Conservation (phyloP, 257 asterid genomes). For the Verbascum thapsus region DNA sequence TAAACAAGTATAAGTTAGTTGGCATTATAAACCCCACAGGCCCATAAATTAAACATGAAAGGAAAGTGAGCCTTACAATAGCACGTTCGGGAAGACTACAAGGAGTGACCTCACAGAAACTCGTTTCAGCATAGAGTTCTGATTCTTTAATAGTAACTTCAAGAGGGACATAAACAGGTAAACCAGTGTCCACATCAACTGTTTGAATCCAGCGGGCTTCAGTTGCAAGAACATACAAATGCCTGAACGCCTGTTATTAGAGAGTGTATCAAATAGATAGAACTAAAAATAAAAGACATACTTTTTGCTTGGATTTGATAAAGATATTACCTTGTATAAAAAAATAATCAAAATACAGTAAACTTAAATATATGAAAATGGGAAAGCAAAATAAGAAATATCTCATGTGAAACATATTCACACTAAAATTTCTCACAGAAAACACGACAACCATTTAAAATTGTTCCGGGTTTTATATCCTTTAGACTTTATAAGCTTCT, state of each 20-base stretch:
- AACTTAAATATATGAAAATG: background rate
- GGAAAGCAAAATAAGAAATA: conserved; percentile 15
- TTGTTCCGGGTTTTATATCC: background rate
- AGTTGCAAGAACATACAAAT: conserved; percentile 94
- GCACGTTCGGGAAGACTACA: conserved; percentile 97
- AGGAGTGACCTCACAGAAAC: conserved; percentile 94
- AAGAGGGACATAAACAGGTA: conserved; percentile 93
- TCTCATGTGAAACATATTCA: background rate
- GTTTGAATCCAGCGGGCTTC: conserved; percentile 99
- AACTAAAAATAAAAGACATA: conserved; percentile 10
- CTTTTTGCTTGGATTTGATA: conserved; percentile 3
- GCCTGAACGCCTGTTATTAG: conserved; percentile 84
- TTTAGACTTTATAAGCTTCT: background rate
- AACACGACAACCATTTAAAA: background rate
- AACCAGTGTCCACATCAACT: conserved; percentile 89
- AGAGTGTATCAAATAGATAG: conserved; percentile 20
- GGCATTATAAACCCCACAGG: conserved; percentile 22
- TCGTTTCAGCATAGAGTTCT: conserved; percentile 77
- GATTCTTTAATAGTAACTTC: conserved; percentile 86
- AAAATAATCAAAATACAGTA: conserved; percentile 13
- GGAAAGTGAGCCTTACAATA: conserved; percentile 56
- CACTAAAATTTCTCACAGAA: background rate
- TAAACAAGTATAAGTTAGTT: conserved; percentile 27
- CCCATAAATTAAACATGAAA: conserved; percentile 13
- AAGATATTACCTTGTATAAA: background rate